Percentiles rank a stretch among this genome's conserved stretches.
Conservation (phyloP, 352 stramenopile species). For the Phytophthora quininea region DNA sequence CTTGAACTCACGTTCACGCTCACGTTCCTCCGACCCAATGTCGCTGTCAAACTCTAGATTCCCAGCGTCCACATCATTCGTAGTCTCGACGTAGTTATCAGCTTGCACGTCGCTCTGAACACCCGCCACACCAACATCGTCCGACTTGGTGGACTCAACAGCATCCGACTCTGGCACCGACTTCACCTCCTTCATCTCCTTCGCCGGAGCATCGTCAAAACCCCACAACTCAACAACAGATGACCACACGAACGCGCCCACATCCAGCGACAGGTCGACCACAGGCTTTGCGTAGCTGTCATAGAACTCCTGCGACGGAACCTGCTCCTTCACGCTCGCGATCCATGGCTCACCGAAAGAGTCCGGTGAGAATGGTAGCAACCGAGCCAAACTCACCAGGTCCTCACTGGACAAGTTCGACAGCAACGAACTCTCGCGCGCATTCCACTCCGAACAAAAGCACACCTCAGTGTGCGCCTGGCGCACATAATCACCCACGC, state of each 20-base stretch:
- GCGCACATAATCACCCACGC: constrained; percentile 28
- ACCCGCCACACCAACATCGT: not conserved
- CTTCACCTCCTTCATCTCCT: not conserved
- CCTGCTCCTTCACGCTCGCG: constrained; percentile 35
- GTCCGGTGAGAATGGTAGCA: constrained; percentile 54
- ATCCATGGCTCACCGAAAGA: constrained; percentile 42
- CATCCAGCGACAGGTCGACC: constrained; percentile 38
- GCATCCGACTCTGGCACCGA: not conserved
- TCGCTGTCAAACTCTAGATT: not conserved
- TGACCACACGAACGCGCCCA: constrained; percentile 32
- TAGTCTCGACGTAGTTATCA: not conserved
- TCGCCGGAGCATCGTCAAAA: constrained; percentile 8
- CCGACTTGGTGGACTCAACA: constrained; percentile 6
- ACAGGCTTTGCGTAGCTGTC: constrained; percentile 44
- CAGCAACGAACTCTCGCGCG: constrained; percentile 40
- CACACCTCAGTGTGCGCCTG: constrained; percentile 41
- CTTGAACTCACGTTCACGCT: constrained; percentile 3
- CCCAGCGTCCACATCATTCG: too few relatives aligned
- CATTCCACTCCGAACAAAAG: constrained; percentile 56
- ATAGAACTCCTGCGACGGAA: constrained; percentile 40
- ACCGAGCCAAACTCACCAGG: constrained; percentile 29
- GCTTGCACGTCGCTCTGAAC: constrained; percentile 3
- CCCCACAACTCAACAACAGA: constrained; percentile 30
- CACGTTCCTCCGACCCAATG: not conserved
- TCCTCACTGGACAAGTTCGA: constrained; percentile 25